Conservation (phyloP, 768 basidiomycete species). For the Tremella fuciformis region DNA sequence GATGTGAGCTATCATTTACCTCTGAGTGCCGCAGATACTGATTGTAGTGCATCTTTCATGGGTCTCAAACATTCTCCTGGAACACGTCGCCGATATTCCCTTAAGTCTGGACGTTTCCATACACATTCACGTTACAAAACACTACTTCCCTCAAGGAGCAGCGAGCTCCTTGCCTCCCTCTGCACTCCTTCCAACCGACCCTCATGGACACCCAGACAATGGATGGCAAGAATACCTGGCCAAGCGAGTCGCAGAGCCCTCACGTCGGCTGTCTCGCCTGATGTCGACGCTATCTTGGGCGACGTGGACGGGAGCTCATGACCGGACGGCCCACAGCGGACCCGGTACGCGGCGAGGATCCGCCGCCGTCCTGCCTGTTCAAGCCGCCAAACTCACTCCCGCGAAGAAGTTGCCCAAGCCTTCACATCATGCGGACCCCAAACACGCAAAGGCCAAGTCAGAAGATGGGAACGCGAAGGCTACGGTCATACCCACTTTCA, state of each 20-base stretch:
- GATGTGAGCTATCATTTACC: constrained; percentile 18
- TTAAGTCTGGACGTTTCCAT: constrained; percentile 26
- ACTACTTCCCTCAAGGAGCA: constrained; percentile 15
- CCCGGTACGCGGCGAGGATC: constrained; percentile 24
- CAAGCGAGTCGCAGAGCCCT: constrained; percentile 11
- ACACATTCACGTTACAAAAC: constrained; percentile 39
- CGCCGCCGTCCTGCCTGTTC: constrained; percentile 10
- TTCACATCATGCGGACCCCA: too few relatives aligned
- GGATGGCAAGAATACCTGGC: constrained; percentile 21
- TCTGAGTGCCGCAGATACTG: not conserved
- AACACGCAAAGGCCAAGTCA: not conserved
- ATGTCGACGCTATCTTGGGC: constrained; percentile 38
- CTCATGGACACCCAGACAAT: not conserved
- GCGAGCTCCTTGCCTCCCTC: constrained; percentile 12
- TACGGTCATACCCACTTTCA: constrained; percentile 22
- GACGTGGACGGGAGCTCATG: constrained; percentile 19
- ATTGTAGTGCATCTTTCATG: constrained; percentile 38
- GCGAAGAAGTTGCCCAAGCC: constrained; percentile 1
- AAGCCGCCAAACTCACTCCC: constrained; percentile 3
- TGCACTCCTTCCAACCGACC: constrained; percentile 12
- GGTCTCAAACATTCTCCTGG: constrained; percentile 32
- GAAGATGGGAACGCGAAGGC: not conserved
- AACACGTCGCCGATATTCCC: constrained; percentile 27
- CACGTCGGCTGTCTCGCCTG: constrained; percentile 18
- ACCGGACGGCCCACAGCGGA: constrained; percentile 1